Conservation (phyloP, 352 stramenopile species). For the Phytophthora boehmeriae region DNA sequence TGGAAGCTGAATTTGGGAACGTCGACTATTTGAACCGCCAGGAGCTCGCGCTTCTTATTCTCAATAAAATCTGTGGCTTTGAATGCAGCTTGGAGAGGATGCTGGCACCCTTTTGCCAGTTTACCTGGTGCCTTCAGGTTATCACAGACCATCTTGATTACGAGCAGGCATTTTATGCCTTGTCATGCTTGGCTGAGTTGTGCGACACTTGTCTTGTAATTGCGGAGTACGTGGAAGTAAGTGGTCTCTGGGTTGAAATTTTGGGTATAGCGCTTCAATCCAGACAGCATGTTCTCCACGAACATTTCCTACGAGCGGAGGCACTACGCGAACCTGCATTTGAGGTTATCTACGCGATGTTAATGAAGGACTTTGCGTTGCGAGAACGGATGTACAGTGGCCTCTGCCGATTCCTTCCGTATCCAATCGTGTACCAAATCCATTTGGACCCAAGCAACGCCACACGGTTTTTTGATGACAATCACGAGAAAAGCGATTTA, state of each 20-base stretch:
- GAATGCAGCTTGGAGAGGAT: slow-evolving; percentile 76
- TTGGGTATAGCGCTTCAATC: slow-evolving; percentile 80
- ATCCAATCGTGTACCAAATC: slow-evolving; percentile 85
- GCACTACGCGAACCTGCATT: slow-evolving; percentile 79
- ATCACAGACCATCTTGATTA: slow-evolving; percentile 83
- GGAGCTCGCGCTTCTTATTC: slow-evolving; percentile 73
- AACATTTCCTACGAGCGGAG: slow-evolving; percentile 81
- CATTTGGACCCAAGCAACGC: slow-evolving; percentile 78
- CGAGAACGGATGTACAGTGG: slow-evolving; percentile 77
- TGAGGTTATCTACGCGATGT: slow-evolving; percentile 76
- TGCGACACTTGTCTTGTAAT: slow-evolving; percentile 80
- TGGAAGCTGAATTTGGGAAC: slow-evolving; percentile 81
- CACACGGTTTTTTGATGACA: slow-evolving; percentile 81
- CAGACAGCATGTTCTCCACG: slow-evolving; percentile 79
- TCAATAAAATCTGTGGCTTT: slow-evolving; percentile 85
- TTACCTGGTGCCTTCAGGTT: slow-evolving; percentile 83
- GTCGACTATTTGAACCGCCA: slow-evolving; percentile 77
- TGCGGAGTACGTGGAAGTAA: slow-evolving; percentile 75
- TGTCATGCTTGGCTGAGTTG: slow-evolving; percentile 79
- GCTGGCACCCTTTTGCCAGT: slow-evolving; percentile 76
- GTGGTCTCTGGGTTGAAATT: slow-evolving; percentile 81
- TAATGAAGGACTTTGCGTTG: slow-evolving; percentile 74
- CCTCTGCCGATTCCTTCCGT: slow-evolving; percentile 76
- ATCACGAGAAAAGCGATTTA: slow-evolving; percentile 84
- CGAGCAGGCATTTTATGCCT: slow-evolving; percentile 77